phyloP scores from a whole-genome alignment of 2,329 filamentous ascomycete genomes.

The Incumbomyces lentus region DNA sequence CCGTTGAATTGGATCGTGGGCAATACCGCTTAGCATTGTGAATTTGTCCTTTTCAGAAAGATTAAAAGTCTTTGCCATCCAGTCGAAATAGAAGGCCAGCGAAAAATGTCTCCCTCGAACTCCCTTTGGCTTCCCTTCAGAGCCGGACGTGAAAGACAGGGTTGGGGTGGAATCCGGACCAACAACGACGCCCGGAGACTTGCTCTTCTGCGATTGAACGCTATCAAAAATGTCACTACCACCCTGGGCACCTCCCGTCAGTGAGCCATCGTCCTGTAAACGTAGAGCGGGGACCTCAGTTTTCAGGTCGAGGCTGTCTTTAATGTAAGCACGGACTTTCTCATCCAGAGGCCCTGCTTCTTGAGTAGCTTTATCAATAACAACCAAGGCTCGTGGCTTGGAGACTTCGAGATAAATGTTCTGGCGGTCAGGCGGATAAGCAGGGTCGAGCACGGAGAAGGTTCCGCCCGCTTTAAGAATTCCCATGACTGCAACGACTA shows the following conservation, averaged over 20 bases:
- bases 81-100: slow-evolving; percentile 76
- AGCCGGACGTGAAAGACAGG: slow-evolving; percentile 61
- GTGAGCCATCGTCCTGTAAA: slow-evolving; percentile 58
- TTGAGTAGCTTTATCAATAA: slow-evolving; percentile 60
- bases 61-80: slow-evolving; percentile 80
- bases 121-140: slow-evolving; percentile 72
- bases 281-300: slow-evolving; percentile 64
- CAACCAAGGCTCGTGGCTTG: slow-evolving; percentile 59
- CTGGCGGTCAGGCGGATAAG: slow-evolving; percentile 70
- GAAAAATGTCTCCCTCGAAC: slow-evolving; percentile 81
- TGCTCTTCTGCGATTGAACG: slow-evolving; percentile 41
- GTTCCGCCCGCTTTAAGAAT: slow-evolving; percentile 49
- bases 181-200: slow-evolving; percentile 61
- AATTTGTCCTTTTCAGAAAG: slow-evolving; percentile 64
- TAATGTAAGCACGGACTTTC: slow-evolving; percentile 57
- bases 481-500: slow-evolving; percentile 74
- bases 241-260: slow-evolving; percentile 57
- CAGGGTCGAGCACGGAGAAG: slow-evolving; percentile 61
- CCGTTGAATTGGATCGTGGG: slow-evolving; percentile 48
- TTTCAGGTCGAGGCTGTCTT: slow-evolving; percentile 60
- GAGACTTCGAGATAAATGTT: slow-evolving; percentile 75
- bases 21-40: slow-evolving; percentile 75
- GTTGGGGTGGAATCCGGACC: slow-evolving; percentile 78
- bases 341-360: slow-evolving; percentile 55
- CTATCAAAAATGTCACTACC: slow-evolving; percentile 58